Conservation (phyloP, 352 stramenopile genomes). For the Globisporangium perplexum region DNA sequence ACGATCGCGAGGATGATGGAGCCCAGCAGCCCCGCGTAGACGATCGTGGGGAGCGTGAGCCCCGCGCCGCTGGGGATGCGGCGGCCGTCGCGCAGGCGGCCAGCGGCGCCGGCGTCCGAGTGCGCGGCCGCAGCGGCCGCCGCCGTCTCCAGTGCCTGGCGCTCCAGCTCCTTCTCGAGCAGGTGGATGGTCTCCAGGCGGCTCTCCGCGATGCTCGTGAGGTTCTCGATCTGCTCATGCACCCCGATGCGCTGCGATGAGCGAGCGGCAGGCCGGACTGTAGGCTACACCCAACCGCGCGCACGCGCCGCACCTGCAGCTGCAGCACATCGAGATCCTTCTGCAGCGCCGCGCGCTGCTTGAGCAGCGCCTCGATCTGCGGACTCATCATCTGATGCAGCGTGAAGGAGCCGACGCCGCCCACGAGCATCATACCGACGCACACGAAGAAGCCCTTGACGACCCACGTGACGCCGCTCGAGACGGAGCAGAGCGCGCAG, state of each 20-base stretch:
- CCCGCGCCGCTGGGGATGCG: conserved; percentile 1
- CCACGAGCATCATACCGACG: conserved; percentile 47
- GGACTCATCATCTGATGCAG: conserved; percentile 74
- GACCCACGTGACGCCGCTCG: conserved; percentile 24
- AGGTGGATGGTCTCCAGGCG: conserved; percentile 66
- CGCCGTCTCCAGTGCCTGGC: conserved; percentile 45
- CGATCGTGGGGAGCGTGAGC: conserved; percentile 42
- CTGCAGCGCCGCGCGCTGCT: conserved; percentile 50
- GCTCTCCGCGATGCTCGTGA: conserved; percentile 59
- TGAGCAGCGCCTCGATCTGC: conserved; percentile 61
- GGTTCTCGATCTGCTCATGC: conserved; percentile 43
- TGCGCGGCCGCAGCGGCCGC: conserved; percentile 22
- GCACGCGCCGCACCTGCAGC: conserved; percentile 25
- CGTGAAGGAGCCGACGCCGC: conserved; percentile 56
- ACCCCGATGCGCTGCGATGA: not conserved
- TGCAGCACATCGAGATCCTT: conserved; percentile 38
- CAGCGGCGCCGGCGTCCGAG: conserved; percentile 3
- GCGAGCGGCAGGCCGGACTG: no score
- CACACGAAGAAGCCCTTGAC: conserved; percentile 43
- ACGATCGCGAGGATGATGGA: conserved; percentile 35
- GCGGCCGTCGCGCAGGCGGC: conserved; percentile 3
- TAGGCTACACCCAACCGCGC: no score
- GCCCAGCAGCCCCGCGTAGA: conserved; percentile 45
- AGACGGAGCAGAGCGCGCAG: conserved; percentile 13
- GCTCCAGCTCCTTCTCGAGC: conserved; percentile 66